Evolutionary conservation across 2,329 filamentous ascomycete species (phyloP).

Genomic region (Hymenoscyphus salicellus): DNA sequence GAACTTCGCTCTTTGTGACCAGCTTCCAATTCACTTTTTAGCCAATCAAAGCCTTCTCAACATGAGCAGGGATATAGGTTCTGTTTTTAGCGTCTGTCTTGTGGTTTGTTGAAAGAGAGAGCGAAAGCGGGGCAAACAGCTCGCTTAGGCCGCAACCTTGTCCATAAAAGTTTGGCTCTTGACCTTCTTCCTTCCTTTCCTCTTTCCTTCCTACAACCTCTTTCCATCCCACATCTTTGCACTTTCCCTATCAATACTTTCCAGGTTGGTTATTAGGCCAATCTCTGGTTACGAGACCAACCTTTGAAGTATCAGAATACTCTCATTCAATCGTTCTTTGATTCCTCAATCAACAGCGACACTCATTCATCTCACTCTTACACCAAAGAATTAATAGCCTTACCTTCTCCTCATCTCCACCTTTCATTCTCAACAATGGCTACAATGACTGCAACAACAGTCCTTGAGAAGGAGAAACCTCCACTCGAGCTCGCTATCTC

Average conservation of each 20-base stretch:
- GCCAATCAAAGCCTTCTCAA: background rate
- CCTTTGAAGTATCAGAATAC: background rate
- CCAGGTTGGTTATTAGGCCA: background rate
- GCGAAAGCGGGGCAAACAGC: background rate
- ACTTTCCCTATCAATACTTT: background rate
- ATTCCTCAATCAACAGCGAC: background rate
- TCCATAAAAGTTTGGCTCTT: background rate
- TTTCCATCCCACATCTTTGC: background rate
- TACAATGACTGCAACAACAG: background rate
- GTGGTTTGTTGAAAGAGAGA: background rate
- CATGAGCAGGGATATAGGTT: too few relatives aligned
- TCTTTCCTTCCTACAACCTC: background rate
- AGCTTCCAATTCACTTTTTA: background rate
- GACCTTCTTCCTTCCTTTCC: background rate
- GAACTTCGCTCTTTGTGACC: too few relatives aligned
- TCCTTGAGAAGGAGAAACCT: background rate
- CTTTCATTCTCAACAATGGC: background rate
- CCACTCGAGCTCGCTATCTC: conserved; percentile 41
- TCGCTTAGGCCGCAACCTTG: background rate
- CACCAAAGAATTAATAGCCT: too few relatives aligned
- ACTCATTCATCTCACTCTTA: background rate
- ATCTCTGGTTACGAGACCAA: background rate
- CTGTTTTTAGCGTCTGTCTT: too few relatives aligned
- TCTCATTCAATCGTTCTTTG: background rate
- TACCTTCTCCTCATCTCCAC: background rate